Base-by-base conservation (phyloP, 2,329 filamentous ascomycete genomes). In the Exserohilum rostratum region DNA sequence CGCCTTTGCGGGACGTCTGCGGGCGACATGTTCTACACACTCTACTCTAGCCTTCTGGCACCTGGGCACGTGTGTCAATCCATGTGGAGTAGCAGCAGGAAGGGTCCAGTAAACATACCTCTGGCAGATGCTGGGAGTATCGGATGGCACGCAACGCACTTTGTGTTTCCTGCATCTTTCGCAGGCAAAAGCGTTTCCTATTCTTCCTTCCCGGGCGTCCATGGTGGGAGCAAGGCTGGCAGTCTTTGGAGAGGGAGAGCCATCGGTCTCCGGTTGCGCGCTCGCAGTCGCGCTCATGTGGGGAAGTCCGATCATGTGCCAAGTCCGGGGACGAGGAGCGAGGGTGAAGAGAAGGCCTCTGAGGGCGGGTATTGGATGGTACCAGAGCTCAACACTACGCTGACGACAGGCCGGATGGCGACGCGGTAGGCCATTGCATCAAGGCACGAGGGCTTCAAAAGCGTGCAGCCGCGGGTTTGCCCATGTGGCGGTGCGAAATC, bases 101-200 rank as follows among this genome's bases (percentile, higher is more conserved):
- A 4, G 27, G 10, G 38, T 34, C 38, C 50, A 50, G 43, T 46
- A 54, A 61, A 66, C 58, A 50, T 66, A 73, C 71, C 71, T 69
- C 58, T 73, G 70, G 54, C 71, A 74, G 43, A 71, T 61, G 33
- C 59, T 60, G 39, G 68, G 54, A 22, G 65, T 65, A 13, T 71
- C 71, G 11, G 70, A 73, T 34, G 70, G 70, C 34, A 73, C 71
- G 43, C 71, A 74, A 40, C 70, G 61, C 27, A 74, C 71, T 51
- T 74, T 74, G 65, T 74, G 71, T 53, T 73, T 72, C 38, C 71
- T 64, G 53, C 71, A 74, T 29, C 71, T 59, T 50, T 73, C 71
- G 51, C 71, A 74, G 39, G 71, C 71, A 65, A 73, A 73, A 3
- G 71, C 70, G 51, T 74, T 74, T 39, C 71, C 70, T 54, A 67